Evolutionary conservation across 2,329 filamentous ascomycete genomes (phyloP), one percentile per base, ranked within the genome.

Genomic region (Penicillium sclerotigenum): DNA sequence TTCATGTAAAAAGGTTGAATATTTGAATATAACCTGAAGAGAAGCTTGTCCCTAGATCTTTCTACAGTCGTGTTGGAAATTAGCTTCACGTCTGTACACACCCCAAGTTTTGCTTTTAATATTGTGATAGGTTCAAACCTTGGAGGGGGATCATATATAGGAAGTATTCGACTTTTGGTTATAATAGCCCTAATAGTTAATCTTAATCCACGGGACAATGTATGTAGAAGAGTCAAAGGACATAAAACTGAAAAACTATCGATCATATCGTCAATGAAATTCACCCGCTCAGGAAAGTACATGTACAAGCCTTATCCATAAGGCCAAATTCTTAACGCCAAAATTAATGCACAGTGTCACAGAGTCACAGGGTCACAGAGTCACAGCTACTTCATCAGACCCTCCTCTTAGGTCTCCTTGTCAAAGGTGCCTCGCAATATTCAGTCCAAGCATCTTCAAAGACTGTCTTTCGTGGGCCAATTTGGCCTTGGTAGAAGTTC

Each of bases 381-480:
- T 43, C 41, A 61, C 53, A 45, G 26, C 24, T 29, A 38, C 33
- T 38, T 52, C 54, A 58, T 40, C 57, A 57, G 40, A 58, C 57
- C 59, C 56, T 59, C 29, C 47, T 57, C 59, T 59, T 65, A 42
- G 41, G 54, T 42, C 52, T 57, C 16, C 49, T 59, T 20, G 54
- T 53, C 38, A 52, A 29, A 22, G 67, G 63, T 3, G 42, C 56
- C 41, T 69, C 67, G 37, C 57, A 65, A 18, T 69, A 20, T 37
- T 74, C 69, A 13, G 61, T 62, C 77, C 77, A 80, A 3, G 66
- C 68, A 69, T 90, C 86, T 73, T 94, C 90, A 68, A 94, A 94
- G 16, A 83, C 67, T 67, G 69, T 80, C 72, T 81, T 81, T 70
- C 83, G 84, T 57, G 78, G 77, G 20, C 75, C 76, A 28, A 90